A percentile compares a stretch with the other conserved stretches of the same genome.
Evolutionary conservation across 176 grass and related monocot species (phyloP).

Genomic region (Oryza brachyantha): DNA sequence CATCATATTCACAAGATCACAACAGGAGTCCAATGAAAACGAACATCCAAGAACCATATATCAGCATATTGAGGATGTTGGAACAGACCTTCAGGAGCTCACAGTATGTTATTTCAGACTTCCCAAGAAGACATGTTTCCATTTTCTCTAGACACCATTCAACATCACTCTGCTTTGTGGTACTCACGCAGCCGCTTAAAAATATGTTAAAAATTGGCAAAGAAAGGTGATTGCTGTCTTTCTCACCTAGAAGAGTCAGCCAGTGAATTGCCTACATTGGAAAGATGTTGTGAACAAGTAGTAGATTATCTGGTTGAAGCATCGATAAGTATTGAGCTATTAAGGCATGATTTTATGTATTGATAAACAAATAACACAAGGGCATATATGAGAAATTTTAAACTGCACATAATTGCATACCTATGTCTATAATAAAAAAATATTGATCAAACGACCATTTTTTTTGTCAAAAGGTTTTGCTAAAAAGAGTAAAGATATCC

Average conservation of each 20-base stretch:
- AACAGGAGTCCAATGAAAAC: slow-evolving; percentile 25
- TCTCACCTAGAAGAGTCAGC: slow-evolving; percentile 59
- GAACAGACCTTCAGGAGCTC: slow-evolving; percentile 83
- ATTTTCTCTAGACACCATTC: slow-evolving; percentile 68
- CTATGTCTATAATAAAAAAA: neutral
- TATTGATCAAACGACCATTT: neutral
- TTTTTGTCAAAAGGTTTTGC: slow-evolving; percentile 3
- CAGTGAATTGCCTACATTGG: slow-evolving; percentile 59
- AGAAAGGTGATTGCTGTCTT: slow-evolving; percentile 29
- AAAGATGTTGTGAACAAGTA: slow-evolving; percentile 29
- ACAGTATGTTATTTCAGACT: slow-evolving; percentile 85
- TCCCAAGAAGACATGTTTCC: slow-evolving; percentile 67
- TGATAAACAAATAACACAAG: slow-evolving; percentile 19
- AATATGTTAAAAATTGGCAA: slow-evolving; percentile 82
- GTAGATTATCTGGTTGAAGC: neutral
- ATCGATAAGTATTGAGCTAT: slow-evolving; percentile 2
- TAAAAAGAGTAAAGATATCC: neutral
- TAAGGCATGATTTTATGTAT: slow-evolving; percentile 3
- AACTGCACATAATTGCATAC: slow-evolving; percentile 8
- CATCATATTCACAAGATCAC: neutral
- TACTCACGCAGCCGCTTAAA: slow-evolving; percentile 49
- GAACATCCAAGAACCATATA: slow-evolving; percentile 16
- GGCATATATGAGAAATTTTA: slow-evolving; percentile 3
- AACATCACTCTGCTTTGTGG: slow-evolving; percentile 36
- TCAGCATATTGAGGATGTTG: slow-evolving; percentile 17